phyloP scores from a whole-genome alignment of 1,139 yeast species.

The Candida pseudoviswanathii region DNA sequence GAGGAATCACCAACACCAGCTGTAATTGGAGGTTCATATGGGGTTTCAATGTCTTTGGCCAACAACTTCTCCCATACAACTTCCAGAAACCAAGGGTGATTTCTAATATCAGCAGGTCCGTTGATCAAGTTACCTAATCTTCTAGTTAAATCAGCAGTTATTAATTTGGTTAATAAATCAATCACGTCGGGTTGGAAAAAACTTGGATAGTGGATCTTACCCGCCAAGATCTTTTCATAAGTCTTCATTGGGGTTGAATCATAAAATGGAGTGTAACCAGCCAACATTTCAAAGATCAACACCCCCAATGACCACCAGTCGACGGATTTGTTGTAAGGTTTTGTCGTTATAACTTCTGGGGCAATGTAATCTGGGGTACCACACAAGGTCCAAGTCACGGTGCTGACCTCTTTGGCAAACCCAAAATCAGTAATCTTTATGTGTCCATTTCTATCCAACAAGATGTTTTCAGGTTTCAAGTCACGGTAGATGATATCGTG shows the following conservation, averaged over 20 bases:
- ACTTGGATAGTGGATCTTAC: conserved; percentile 53
- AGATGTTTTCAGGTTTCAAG: conserved; percentile 61
- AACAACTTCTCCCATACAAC: conserved; percentile 63
- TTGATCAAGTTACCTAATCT: conserved; percentile 59
- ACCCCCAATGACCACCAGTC: conserved; percentile 71
- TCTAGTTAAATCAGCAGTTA: conserved; percentile 56
- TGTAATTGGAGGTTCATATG: conserved; percentile 65
- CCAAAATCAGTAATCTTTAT: conserved; percentile 64
- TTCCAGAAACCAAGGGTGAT: conserved; percentile 61
- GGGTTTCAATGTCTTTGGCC: conserved; percentile 61
- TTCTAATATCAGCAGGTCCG: conserved; percentile 59
- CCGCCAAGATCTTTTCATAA: conserved; percentile 58
- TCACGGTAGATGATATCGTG: conserved; percentile 62
- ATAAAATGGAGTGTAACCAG: conserved; percentile 64
- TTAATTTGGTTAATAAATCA: conserved; percentile 51
- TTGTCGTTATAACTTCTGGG: conserved; percentile 63
- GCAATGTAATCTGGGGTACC: conserved; percentile 69
- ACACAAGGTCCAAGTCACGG: conserved; percentile 63
- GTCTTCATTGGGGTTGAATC: conserved; percentile 66
- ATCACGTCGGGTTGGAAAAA: conserved; percentile 54
- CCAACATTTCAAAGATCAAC: conserved; percentile 60
- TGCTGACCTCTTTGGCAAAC: conserved; percentile 60
- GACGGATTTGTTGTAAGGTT: conserved; percentile 62
- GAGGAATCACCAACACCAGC: conserved; percentile 66
- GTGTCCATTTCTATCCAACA: conserved; percentile 60